phyloP scores from a whole-genome alignment of 768 basidiomycete genomes.

The Boletus rubropictus region DNA sequence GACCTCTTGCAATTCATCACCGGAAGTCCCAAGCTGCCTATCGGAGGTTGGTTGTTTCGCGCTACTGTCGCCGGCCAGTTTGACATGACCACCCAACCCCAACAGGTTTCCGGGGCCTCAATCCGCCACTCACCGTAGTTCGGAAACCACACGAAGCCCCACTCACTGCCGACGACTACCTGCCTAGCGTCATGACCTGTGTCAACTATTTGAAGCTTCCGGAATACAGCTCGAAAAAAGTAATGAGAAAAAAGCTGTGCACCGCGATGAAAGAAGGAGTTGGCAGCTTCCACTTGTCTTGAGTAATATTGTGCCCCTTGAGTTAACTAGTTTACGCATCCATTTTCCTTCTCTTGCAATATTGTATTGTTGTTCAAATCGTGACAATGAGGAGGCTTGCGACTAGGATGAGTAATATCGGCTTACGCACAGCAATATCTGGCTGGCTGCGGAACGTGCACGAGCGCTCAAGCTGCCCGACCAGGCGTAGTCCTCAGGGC shows the following conservation, averaged over 20 bases:
- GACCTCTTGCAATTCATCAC: constrained; percentile 96
- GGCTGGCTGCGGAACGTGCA: constrained; percentile 13
- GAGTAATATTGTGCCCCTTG: constrained; percentile 23
- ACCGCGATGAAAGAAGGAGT: constrained; percentile 90
- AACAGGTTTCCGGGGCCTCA: constrained; percentile 88
- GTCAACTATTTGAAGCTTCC: constrained; percentile 95
- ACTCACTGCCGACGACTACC: constrained; percentile 85
- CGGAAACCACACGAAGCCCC: constrained; percentile 94
- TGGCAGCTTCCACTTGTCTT: constrained; percentile 97
- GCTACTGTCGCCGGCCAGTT: not conserved
- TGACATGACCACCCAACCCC: not conserved
- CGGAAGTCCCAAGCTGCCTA: constrained; percentile 93
- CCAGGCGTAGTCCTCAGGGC: not conserved
- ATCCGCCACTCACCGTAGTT: constrained; percentile 91
- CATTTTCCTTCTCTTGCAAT: constrained; percentile 10
- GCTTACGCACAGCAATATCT: constrained; percentile 1
- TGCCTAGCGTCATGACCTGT: constrained; percentile 98
- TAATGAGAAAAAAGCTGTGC: constrained; percentile 78
- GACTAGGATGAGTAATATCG: constrained; percentile 2
- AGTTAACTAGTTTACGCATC: constrained; percentile 22
- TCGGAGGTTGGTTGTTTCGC: constrained; percentile 63
- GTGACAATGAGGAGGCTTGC: constrained; percentile 4
- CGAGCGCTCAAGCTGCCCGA: too few relatives aligned
- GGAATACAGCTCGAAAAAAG: constrained; percentile 83
- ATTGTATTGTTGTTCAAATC: constrained; percentile 6